Evolutionary conservation across 2,329 filamentous ascomycete genomes (phyloP).

Genomic region (Cladosporium velox): DNA sequence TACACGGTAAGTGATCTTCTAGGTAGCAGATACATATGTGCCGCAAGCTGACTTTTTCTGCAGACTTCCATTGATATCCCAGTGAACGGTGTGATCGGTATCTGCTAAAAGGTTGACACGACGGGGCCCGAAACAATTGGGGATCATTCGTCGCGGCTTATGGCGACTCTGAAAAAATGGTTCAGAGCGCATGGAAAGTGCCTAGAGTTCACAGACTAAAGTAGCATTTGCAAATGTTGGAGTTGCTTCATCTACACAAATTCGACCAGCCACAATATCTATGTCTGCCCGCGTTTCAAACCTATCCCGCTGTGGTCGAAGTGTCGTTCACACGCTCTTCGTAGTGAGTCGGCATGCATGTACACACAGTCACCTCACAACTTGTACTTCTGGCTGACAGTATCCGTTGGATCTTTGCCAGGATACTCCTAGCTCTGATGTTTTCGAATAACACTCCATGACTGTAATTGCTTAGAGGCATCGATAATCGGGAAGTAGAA

Average conservation of each 20-base stretch:
- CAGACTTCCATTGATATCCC: constrained; percentile 56
- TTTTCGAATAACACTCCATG: neutral
- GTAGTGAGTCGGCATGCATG: neutral
- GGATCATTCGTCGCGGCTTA: neutral
- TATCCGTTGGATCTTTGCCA: neutral
- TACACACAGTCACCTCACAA: neutral
- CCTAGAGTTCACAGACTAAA: neutral
- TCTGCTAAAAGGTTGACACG: neutral
- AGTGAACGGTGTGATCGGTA: constrained; percentile 37
- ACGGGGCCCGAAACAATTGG: neutral
- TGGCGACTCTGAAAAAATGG: neutral
- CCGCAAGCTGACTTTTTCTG: constrained; percentile 52
- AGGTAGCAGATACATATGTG: constrained; percentile 45
- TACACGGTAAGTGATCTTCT: constrained; percentile 50
- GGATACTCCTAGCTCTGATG: neutral
- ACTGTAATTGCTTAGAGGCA: neutral
- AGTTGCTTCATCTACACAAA: neutral
- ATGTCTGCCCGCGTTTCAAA: neutral
- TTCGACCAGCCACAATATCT: neutral
- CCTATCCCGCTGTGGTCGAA: neutral
- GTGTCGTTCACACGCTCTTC: neutral
- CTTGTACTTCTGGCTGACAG: neutral
- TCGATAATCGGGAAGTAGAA: neutral
- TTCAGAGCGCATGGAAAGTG: neutral
- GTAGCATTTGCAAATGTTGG: neutral